Conservation (phyloP, 306 rosid species). For the Lathyrus aphaca region DNA sequence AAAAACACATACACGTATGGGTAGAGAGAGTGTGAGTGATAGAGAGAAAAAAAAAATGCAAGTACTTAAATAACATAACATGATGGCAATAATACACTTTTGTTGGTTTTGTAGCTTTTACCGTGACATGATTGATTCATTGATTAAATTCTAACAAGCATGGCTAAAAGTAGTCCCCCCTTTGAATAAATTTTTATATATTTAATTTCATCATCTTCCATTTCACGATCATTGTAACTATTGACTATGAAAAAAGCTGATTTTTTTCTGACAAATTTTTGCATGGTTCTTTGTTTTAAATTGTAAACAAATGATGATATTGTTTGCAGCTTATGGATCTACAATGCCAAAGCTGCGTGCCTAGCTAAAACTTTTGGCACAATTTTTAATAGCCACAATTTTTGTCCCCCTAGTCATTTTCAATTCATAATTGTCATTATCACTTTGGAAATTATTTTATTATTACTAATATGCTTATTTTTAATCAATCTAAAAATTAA, state of each 20-base stretch:
- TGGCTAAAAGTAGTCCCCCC: conserved; percentile 19
- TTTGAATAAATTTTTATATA: background rate
- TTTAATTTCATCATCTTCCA: conserved; percentile 26
- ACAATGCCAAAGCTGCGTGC: conserved; percentile 35
- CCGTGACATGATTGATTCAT: conserved; percentile 71
- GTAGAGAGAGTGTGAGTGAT: no score
- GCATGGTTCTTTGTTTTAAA: conserved; percentile 55
- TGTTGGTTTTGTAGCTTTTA: conserved; percentile 53
- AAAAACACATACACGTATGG: no score
- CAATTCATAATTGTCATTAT: conserved; percentile 40
- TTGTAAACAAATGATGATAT: conserved; percentile 39
- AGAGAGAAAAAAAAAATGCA: conserved; percentile 31
- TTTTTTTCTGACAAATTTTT: conserved; percentile 57
- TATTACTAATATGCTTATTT: background rate
- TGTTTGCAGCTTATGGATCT: conserved; percentile 38
- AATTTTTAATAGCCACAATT: conserved; percentile 38
- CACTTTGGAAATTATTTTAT: conserved; percentile 21
- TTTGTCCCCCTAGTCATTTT: conserved; percentile 46
- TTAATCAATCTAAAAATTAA: no score
- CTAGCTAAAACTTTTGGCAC: conserved; percentile 31
- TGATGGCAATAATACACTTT: conserved; percentile 56
- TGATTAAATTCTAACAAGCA: conserved; percentile 58
- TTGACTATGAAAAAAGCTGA: conserved; percentile 49
- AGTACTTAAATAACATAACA: conserved; percentile 38
- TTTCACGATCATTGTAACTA: conserved; percentile 44